Percentiles rank a stretch among this genome's conserved stretches.
These are phyloP conservation scores for Anthoceros angustus DNA, from an alignment of 225 moss, liverwort and hornwort genomes.

Conservation along the genomic window DNA sequence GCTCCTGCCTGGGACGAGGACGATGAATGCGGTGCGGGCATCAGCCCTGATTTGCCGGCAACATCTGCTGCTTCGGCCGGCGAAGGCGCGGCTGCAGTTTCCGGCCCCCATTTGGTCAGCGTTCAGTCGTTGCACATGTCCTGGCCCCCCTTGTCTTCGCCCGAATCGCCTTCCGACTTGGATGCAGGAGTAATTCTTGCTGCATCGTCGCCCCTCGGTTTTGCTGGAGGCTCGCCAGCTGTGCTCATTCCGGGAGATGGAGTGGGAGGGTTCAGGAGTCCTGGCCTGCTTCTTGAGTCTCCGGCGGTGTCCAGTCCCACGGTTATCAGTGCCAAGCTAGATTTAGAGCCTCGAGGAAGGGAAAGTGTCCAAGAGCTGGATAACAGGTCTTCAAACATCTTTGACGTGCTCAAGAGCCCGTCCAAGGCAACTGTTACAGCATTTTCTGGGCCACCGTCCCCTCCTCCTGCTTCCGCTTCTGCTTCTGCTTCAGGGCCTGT, in stretches of 20 bases:
- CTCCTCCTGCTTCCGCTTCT: no score
- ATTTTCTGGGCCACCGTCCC: neutral
- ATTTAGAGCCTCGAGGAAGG: neutral
- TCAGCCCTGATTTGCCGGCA: neutral
- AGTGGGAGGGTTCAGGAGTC: neutral
- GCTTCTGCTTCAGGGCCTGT: neutral
- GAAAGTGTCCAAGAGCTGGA: neutral
- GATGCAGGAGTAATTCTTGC: neutral
- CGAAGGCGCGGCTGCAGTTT: neutral
- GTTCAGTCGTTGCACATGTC: neutral
- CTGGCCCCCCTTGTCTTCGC: neutral
- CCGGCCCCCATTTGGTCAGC: neutral
- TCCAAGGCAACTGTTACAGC: neutral
- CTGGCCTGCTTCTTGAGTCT: neutral
- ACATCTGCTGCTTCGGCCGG: neutral
- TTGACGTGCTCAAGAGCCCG: neutral
- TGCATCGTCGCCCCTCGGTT: neutral
- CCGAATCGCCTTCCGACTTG: neutral
- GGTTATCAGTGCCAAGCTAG: neutral
- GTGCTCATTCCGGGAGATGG: neutral
- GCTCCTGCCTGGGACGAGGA: no score
- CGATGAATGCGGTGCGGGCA: neutral
- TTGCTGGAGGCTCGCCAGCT: neutral
- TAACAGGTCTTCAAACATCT: neutral
- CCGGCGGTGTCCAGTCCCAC: neutral